Base-by-base conservation (phyloP, 805 yeast species). In the Kuraishia borneana region DNA sequence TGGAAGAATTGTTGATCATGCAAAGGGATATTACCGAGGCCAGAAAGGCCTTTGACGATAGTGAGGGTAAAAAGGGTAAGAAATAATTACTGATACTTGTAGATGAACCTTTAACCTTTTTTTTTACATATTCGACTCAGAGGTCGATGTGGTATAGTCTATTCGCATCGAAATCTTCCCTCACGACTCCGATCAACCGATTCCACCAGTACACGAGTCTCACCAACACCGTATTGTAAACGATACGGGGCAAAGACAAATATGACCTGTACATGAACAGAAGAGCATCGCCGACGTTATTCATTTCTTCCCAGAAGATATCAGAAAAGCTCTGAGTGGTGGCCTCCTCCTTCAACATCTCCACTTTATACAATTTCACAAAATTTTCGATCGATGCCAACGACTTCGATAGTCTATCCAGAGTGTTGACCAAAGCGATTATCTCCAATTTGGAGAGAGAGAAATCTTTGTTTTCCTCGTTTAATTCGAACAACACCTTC, bases 401-500 rank as follows among this genome's bases (percentile, higher is more conserved):
- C 22, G 95, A 81, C 59, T 85, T 85, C 3, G 96, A 82, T 38
- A 92, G 66, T 46, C 97, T 72, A 49, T 88, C 96, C 58, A 85
- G 85, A 0, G 97, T 89, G 60, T 92, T 92, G 47, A 92, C 62
- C 43, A 92, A 69, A 1, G 96, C 94, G 34, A 89, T 89, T 39
- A 92, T 61, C 59, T 92, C 99, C 39, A 83, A 76, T 36, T 66
- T 70, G 39, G 76, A 65, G 30, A 81, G 70, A 19, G 70, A 70
- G 31, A 63, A 57, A 31, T 66, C 66, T 30, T 48, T 53, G 22
- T 51, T 46, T 18, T 72, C 68, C 39, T 66, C 67, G 28, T 76
- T 71, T 35, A 78, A 58, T 53, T 89, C 97, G 53, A 92, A 85
- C 39, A 92, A 62, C 18, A 89, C 71, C 54, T 92, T 92, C 49